A percentile compares a stretch with the other conserved stretches of the same genome.
Evolutionary conservation across 2,329 filamentous ascomycete genomes (phyloP).

Genomic region (Fusarium brevicatenulatum): DNA sequence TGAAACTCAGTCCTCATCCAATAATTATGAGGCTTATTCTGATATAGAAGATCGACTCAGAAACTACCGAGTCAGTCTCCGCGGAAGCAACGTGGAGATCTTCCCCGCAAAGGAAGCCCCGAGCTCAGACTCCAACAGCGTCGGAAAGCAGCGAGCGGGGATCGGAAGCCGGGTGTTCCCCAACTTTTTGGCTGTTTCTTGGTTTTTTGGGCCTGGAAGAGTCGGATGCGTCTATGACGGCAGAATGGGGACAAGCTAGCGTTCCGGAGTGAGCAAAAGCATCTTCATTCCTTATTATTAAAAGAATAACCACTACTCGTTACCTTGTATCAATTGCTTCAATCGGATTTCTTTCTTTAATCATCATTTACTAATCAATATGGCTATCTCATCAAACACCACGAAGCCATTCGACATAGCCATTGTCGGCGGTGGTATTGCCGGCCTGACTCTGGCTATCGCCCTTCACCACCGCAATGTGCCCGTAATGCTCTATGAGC

Average conservation of each 20-base stretch:
- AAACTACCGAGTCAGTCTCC: conserved; percentile 2
- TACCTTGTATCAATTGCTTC: background rate
- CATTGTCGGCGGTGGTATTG: conserved; percentile 63
- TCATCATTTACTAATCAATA: background rate
- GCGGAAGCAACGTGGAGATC: background rate
- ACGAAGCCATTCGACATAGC: conserved; percentile 49
- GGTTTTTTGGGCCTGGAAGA: background rate
- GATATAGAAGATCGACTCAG: background rate
- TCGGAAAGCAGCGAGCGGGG: conserved; percentile 5
- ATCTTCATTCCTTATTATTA: background rate
- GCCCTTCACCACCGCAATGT: conserved; percentile 57
- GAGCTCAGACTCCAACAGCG: background rate
- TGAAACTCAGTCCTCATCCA: background rate
- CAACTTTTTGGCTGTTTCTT: background rate
- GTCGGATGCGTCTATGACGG: conserved; percentile 16
- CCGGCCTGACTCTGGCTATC: conserved; percentile 59
- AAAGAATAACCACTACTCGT: background rate
- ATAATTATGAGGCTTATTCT: background rate
- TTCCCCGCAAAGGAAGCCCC: conserved; percentile 17
- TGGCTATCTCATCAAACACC: background rate
- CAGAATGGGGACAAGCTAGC: background rate
- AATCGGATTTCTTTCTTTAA: background rate
- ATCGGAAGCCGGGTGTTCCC: conserved; percentile 20
- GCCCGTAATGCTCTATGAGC: conserved; percentile 59
- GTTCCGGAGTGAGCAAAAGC: background rate